Conservation (phyloP, 1,284 basidiomycete species). For the Mycena citricolor region DNA sequence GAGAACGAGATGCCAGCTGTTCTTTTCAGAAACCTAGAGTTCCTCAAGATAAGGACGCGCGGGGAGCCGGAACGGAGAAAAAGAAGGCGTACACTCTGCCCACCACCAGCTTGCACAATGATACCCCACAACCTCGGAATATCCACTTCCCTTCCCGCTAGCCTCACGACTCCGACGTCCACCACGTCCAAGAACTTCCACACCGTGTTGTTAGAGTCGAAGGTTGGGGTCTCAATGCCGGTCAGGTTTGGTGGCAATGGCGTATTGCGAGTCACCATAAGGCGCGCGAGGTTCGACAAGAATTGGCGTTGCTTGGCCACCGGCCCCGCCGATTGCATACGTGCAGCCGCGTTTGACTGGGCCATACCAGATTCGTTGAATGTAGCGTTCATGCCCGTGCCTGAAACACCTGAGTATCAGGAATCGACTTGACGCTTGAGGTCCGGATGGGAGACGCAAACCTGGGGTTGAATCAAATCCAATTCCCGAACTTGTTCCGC, state of each 20-base stretch:
- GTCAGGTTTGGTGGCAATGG: conserved; percentile 70
- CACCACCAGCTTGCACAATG: conserved; percentile 58
- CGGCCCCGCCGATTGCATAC: conserved; percentile 28
- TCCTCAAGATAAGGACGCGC: conserved; percentile 1
- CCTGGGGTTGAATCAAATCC: too few relatives aligned
- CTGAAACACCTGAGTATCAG: too few relatives aligned
- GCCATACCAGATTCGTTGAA: conserved; percentile 47
- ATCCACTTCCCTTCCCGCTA: conserved; percentile 79
- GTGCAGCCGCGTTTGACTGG: conserved; percentile 35
- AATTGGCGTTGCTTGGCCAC: conserved; percentile 56
- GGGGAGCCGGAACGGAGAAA: conserved; percentile 3
- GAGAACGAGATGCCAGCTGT: conserved; percentile 48
- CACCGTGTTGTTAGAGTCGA: conserved; percentile 57
- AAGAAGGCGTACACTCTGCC: conserved; percentile 48
- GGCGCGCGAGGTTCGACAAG: conserved; percentile 52
- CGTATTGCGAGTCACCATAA: conserved; percentile 52
- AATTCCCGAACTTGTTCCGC: conserved; percentile 67
- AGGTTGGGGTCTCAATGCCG: conserved; percentile 52
- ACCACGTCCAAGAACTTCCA: conserved; percentile 65
- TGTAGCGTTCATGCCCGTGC: conserved; percentile 35
- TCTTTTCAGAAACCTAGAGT: conserved; percentile 33
- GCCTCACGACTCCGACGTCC: conserved; percentile 60
- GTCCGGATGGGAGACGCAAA: too few relatives aligned
- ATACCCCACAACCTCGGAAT: conserved; percentile 69
- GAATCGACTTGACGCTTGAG: too few relatives aligned